Evolutionary conservation across 2,329 filamentous ascomycete species (phyloP), one percentile per base, ranked within the genome.

Genomic region (Clathrospora elynae): DNA sequence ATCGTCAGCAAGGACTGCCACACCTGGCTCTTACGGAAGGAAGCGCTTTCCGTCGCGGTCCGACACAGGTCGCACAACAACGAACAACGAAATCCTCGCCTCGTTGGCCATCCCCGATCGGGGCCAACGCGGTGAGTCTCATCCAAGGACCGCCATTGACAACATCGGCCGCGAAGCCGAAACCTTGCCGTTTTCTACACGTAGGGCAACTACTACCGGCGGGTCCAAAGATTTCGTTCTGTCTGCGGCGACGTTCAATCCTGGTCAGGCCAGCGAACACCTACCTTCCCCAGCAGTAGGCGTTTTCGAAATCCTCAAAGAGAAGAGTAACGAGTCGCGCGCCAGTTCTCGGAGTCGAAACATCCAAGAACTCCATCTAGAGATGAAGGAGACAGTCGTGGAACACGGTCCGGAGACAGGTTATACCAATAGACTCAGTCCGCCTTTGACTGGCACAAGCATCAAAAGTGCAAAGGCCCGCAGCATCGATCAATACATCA

Each of bases 401-500:
- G 62, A 67, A 22, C 49, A 52, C 20, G 67, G 55, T 3, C 61
- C 54, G 20, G 61, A 64, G 26, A 61, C 65, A 4, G 54, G 59
- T 11, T 65, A 59, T 80, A 83, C 16, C 75, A 85, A 51, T 75
- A 68, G 63, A 76, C 36, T 84, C 77, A 34, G 76, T 73, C 68
- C 70, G 26, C 68, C 68, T 4, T 45, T 71, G 43, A 71, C 70
- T 1, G 66, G 57, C 28, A 73, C 77, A 38, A 85, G 81, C 57
- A 73, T 81, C 13, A 71, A 71, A 29, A 81, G 79, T 48, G 73
- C 79, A 8, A 85, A 81, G 55, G 79, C 78, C 26, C 81, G 84
- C 49, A 88, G 83, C 52, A 80, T 89, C 23, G 88, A 95, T 55
- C 85, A 91, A 51, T 95, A 93, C 63, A 91, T 95, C 52, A 89